Conservation (phyloP, 164 flowering plant species). For the Piper longum region DNA sequence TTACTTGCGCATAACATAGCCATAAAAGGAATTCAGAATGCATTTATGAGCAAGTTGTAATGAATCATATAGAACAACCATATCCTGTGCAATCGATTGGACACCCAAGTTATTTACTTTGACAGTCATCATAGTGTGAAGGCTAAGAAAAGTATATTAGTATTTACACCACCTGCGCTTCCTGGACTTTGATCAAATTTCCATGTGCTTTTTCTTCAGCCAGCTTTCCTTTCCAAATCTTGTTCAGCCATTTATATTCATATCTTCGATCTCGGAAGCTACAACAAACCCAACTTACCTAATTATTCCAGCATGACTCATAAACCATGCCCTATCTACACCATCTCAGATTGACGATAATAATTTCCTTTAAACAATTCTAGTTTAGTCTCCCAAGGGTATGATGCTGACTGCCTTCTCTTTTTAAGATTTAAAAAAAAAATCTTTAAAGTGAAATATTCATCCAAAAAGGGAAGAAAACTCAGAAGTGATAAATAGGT, state of each 20-base stretch:
- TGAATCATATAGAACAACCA: constrained; percentile 97
- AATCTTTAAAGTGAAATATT: neutral
- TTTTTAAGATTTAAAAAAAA: no score
- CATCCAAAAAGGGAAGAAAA: neutral
- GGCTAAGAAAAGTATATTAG: neutral
- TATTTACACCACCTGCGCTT: constrained; percentile 61
- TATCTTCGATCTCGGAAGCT: constrained; percentile 99
- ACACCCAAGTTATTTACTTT: neutral
- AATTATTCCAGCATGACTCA: neutral
- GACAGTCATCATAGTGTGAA: neutral
- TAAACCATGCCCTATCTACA: neutral
- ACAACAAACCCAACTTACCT: constrained; percentile 2
- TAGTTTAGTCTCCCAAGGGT: neutral
- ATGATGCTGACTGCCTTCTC: neutral
- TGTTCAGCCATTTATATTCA: constrained; percentile 96
- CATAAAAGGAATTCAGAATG: constrained; percentile 98
- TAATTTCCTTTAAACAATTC: neutral
- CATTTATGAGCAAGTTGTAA: constrained; percentile 97
- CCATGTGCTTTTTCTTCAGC: constrained; percentile 87
- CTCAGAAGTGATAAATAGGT: constrained; percentile 1
- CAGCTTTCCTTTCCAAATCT: constrained; percentile 93
- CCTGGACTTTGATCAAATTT: constrained; percentile 82
- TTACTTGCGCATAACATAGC: constrained; percentile 99
- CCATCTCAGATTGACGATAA: neutral
- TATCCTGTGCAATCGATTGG: constrained; percentile 44